Base-by-base conservation (phyloP, 2,329 filamentous ascomycete species). In the Hymenoscyphus infarciens region DNA sequence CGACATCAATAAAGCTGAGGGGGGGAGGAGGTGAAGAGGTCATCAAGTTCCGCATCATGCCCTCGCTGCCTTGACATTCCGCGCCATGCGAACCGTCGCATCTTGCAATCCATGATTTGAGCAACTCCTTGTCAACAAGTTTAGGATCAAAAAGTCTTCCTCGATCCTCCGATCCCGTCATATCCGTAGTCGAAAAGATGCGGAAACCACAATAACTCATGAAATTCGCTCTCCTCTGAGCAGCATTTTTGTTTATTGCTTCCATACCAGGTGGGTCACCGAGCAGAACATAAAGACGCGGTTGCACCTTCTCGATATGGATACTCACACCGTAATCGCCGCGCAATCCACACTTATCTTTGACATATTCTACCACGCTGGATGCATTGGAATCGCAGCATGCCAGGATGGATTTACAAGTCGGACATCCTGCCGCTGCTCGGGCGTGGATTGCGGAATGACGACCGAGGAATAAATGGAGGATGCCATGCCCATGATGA, bases 321-420 rank as follows among this genome's bases (percentile, higher is more conserved):
- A 49, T 49, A 49, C 42, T 49, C 7, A 49, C 42, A 19, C 42
- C 42, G n/a, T 49, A 49, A n/a, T 49, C 42, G 42, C 42, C 42
- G 42, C 42, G 42, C n/a, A 49, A 49, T 49, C 42, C 42, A 11
- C 42, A 49, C 19, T 10, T 49, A 10, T 49, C 42, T 49, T 49
- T 49, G 10, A 49, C 42, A 49, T 49, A 10, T 19, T 49, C 42
- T n/a, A 49, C 42, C n/a, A 49, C 42, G 42, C n/a, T 49, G 22
- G 42, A 49, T 19, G n/a, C 11, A 19, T 49, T 49, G n/a, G 10
- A 11, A 19, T 49, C 42, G 19, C 42, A 49, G n/a, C 42, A 49
- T 49, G 42, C 42, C 7, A 49, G 42, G 42, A 49, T 49, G 8
- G 42, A 49, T 49, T 49, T 49, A 19, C 42, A 49, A 49, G n/a